Evolutionary conservation across 2,329 filamentous ascomycete species (phyloP), one percentile per base, ranked within the genome.

Genomic region (Sporothrix protearum): DNA sequence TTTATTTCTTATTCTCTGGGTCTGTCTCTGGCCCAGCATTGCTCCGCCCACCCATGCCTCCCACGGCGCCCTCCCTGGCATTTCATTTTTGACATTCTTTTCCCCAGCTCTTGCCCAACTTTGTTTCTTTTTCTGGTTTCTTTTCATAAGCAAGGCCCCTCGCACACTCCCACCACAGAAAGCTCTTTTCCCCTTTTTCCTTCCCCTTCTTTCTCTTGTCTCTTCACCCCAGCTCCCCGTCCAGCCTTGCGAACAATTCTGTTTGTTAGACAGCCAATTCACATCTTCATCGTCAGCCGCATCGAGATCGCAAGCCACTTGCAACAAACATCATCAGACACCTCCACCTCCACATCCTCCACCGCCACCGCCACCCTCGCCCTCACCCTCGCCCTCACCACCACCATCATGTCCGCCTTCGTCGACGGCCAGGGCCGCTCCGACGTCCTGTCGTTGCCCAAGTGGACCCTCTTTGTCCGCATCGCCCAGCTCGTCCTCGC

Each of bases 381-480:
- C 25, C 33, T 12, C 2, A 33, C 53, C 9, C 10, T 14, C 57
- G n/a, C 16, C 36, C 30, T 14, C 33, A 12, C 39, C 47, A 3
- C 30, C 30, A 16, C 9, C 57, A 73, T 59, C 25, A 72, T 74
- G 70, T 55, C 69, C 25, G 45, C 71, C 7, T 16, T 68, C 19
- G 42, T 39, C 49, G 73, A 76, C 49, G 71, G 73, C 69, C 66
- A 67, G 16, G 70, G 73, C 69, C 73, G 73, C 12, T 68, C 73
- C 36, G 73, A 75, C 45, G 47, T 76, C 36, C 74, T 75, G 22
- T 45, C 70, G 9, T 68, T 71, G 70, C 74, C 75, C 28, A 51
- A 72, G n/a, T 76, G 74, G 74, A 73, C 71, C 19, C 68, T 63
- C 61, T 51, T 74, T 49, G 45, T 76, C 47, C 74, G 75, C 61